Percentiles rank a stretch among this genome's conserved stretches.
These are phyloP conservation scores for Cordyceps farinosa DNA, from an alignment of 2,329 filamentous ascomycete species.

Conservation along the genomic window DNA sequence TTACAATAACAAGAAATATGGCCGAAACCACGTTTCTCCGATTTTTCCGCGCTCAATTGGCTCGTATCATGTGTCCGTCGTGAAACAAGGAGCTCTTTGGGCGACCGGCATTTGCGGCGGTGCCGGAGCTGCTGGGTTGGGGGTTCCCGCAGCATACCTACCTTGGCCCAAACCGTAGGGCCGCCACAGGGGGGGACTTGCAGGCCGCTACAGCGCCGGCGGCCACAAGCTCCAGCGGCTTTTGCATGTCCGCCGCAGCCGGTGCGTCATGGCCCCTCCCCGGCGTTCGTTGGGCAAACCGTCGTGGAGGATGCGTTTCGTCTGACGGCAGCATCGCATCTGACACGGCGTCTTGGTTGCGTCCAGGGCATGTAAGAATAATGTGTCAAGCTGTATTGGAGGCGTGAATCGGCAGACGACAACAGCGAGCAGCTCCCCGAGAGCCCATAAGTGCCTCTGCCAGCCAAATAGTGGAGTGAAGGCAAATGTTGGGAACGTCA, in stretches of 20 bases:
- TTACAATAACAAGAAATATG: not conserved
- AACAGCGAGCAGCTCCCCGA: not conserved
- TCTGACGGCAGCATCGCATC: constrained; percentile 8
- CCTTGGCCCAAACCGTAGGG: not conserved
- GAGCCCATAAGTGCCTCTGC: not conserved
- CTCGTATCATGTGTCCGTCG: not conserved
- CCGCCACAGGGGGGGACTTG: not conserved
- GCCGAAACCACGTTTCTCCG: not conserved
- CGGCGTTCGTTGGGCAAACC: not conserved
- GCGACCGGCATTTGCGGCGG: not conserved
- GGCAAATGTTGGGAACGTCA: constrained; percentile 6
- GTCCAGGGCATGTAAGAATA: constrained; percentile 8
- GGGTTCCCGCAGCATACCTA: not conserved
- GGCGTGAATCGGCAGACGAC: not conserved
- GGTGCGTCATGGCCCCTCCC: constrained; percentile 12
- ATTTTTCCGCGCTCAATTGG: not conserved
- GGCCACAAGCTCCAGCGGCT: not conserved
- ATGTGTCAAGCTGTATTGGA: constrained; percentile 8
- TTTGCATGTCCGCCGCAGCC: not conserved
- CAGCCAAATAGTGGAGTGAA: constrained; percentile 2
- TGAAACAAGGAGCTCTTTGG: constrained; percentile 8
- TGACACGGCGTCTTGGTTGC: not conserved
- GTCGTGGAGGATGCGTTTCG: constrained; percentile 10
- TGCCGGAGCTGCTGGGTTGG: constrained; percentile 14
- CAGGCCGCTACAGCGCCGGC: constrained; percentile 1